Conservation (phyloP, 495 filamentous ascomycete genomes). For the Daldinia decipiens region DNA sequence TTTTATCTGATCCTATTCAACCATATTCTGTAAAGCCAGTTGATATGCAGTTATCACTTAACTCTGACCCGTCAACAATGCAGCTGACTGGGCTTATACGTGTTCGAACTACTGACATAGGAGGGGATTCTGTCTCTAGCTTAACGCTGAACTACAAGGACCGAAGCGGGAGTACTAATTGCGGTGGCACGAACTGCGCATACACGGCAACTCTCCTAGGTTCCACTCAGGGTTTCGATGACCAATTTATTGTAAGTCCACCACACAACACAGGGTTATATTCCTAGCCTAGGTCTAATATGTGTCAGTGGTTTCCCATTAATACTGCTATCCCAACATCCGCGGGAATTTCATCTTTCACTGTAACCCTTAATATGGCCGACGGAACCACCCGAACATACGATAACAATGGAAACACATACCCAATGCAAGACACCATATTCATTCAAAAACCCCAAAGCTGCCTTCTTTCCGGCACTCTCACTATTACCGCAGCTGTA, state of each 20-base stretch:
- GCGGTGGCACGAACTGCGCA: constrained; percentile 54
- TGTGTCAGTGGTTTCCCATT: constrained; percentile 57
- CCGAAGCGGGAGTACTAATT: constrained; percentile 86
- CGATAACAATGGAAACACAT: constrained; percentile 61
- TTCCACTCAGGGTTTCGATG: constrained; percentile 65
- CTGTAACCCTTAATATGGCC: constrained; percentile 52
- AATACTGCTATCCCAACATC: constrained; percentile 49
- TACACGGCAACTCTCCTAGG: constrained; percentile 58
- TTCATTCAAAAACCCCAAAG: constrained; percentile 59
- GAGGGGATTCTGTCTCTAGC: constrained; percentile 46
- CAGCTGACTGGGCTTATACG: constrained; percentile 56
- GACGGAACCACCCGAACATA: constrained; percentile 53
- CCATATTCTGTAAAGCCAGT: constrained; percentile 70
- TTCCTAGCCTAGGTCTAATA: constrained; percentile 22
- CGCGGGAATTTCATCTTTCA: constrained; percentile 60
- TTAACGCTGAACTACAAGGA: constrained; percentile 88
- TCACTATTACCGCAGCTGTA: constrained; percentile 56
- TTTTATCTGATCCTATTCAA: constrained; percentile 61
- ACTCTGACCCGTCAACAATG: constrained; percentile 50
- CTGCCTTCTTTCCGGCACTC: constrained; percentile 56
- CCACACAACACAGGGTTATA: background rate
- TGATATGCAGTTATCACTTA: constrained; percentile 58
- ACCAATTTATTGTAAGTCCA: constrained; percentile 62
- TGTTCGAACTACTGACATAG: constrained; percentile 54
- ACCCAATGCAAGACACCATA: constrained; percentile 56